Evolutionary conservation across 2,329 filamentous ascomycete species (phyloP).

Genomic region (Penicillium thymicola): DNA sequence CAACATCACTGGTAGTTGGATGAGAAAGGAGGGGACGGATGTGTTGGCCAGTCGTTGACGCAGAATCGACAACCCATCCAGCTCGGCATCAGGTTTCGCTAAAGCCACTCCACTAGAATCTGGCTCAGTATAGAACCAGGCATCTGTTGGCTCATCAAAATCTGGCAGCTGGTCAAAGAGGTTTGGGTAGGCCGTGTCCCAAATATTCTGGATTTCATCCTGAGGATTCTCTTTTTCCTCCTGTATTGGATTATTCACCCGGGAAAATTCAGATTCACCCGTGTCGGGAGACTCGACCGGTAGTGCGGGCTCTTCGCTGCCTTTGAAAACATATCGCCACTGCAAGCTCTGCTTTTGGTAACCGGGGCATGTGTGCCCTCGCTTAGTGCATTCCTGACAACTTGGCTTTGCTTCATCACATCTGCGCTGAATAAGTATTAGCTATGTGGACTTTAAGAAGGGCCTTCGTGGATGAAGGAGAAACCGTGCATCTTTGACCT

Average conservation of each 20-base stretch:
- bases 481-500: conserved; percentile 13
- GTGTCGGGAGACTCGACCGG: background rate
- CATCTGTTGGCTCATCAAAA: conserved; percentile 11
- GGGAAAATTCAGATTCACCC: background rate
- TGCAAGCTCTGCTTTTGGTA: conserved; percentile 22
- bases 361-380: conserved; percentile 19
- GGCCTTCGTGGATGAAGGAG: background rate
- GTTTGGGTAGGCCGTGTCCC: conserved; percentile 12
- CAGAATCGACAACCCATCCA: conserved; percentile 19
- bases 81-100: background rate
- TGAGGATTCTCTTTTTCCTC: background rate
- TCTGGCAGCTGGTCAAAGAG: conserved; percentile 17
- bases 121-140: conserved; percentile 1
- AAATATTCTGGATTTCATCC: conserved; percentile 9
- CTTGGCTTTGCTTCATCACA: conserved; percentile 25
- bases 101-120: background rate
- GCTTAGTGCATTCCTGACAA: conserved; percentile 20
- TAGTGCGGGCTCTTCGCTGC: background rate
- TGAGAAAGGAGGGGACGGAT: conserved; percentile 19
- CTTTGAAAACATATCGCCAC: conserved; percentile 23
- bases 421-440: conserved; percentile 15
- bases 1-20: conserved; percentile 22
- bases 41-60: conserved; percentile 18
- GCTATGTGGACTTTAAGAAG: background rate
- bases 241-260: background rate